Conservation (phyloP, 805 yeast genomes). For the Metschnikowia baotianmanensis region DNA sequence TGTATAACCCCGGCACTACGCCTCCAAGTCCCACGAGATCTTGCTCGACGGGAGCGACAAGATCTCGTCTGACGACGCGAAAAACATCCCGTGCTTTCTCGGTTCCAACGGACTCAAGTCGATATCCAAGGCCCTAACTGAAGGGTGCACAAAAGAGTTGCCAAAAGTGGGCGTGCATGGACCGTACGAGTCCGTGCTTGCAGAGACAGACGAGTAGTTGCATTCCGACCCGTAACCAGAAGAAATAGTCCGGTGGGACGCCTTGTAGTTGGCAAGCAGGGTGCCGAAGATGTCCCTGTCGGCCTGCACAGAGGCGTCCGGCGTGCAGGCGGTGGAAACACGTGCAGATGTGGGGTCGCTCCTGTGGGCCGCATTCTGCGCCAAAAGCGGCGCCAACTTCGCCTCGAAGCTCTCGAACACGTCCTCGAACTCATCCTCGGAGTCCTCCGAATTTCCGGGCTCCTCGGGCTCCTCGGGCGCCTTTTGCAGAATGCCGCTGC, state of each 20-base stretch:
- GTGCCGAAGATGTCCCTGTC: not conserved
- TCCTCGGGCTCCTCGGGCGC: too few relatives aligned
- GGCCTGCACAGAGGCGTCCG: not conserved
- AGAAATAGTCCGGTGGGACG: not conserved
- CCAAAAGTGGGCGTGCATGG: constrained; percentile 13
- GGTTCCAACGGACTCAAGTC: constrained; percentile 16
- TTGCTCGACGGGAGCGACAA: not conserved
- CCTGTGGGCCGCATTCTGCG: not conserved
- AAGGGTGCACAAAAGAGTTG: not conserved
- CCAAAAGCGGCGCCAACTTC: not conserved
- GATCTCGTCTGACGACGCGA: not conserved
- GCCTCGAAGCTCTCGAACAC: constrained; percentile 4
- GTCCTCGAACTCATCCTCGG: not conserved
- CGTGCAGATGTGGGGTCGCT: too few relatives aligned
- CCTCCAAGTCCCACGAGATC: not conserved
- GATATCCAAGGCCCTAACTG: constrained; percentile 4
- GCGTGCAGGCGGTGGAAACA: too few relatives aligned
- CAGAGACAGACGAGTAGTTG: constrained; percentile 1
- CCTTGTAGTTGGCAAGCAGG: not conserved
- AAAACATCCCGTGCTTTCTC: constrained; percentile 10
- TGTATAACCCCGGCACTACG: too few relatives aligned
- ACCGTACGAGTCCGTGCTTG: constrained; percentile 7
- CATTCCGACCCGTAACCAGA: constrained; percentile 6
- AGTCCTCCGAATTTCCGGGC: too few relatives aligned
- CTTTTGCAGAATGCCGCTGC: too few relatives aligned